Evolutionary conservation across 2,329 filamentous ascomycete species (phyloP).

Genomic region (Fusarium sp.): DNA sequence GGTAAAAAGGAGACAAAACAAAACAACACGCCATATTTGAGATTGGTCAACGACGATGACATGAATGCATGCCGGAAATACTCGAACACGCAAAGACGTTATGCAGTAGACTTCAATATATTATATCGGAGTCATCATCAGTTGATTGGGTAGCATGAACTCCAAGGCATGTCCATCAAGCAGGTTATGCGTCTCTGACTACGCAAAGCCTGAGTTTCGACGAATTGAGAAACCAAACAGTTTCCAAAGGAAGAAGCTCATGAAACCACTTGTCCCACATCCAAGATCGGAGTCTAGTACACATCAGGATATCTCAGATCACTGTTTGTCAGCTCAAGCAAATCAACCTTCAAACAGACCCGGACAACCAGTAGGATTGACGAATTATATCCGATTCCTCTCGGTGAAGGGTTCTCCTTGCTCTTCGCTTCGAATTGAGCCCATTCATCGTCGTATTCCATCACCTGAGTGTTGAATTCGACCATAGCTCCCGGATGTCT

Average conservation of each 20-base stretch:
- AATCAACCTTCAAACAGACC: not conserved
- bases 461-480: not conserved
- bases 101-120: not conserved
- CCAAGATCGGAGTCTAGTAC: slow-evolving; percentile 43
- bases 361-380: not conserved
- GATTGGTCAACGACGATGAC: not conserved
- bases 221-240: not conserved
- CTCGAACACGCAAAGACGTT: not conserved
- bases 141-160: rapidly evolving
- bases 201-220: not conserved
- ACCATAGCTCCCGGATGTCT: not conserved
- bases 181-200: too few relatives aligned
- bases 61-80: not conserved
- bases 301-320: slow-evolving; percentile 15
- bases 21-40: not conserved
- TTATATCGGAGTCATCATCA: rapidly evolving
- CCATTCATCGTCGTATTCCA: slow-evolving; percentile 14
- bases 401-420: not conserved
- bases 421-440: too few relatives aligned
- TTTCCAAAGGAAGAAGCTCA: not conserved
- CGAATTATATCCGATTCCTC: not conserved
- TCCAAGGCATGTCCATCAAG: not conserved
- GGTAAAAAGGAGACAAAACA: not conserved
- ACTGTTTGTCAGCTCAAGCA: slow-evolving; percentile 28
- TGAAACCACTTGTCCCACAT: slow-evolving; percentile 1